A percentile compares a stretch with the other conserved stretches of the same genome.
Conservation (phyloP, 805 yeast species). For the Torulaspora delbrueckii region DNA sequence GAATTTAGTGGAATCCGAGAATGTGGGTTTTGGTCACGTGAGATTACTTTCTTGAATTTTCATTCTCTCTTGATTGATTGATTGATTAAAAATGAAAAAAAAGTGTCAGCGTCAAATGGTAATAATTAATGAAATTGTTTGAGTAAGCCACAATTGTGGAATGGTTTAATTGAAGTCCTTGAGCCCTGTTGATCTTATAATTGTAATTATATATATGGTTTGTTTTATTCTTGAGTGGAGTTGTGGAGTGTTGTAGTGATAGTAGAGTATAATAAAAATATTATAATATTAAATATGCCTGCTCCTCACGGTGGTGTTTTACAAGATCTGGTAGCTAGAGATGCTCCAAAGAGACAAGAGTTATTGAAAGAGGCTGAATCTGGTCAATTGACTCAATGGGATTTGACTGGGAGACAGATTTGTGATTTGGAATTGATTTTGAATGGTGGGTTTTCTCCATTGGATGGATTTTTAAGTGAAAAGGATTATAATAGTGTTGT, state of each 20-base stretch:
- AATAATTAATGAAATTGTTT: too few relatives aligned
- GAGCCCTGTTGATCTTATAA: too few relatives aligned
- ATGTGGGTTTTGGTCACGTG: conserved; percentile 1
- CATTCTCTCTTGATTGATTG: background rate
- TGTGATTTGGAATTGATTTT: conserved; percentile 90
- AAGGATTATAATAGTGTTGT: conserved; percentile 64
- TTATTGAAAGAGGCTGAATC: conserved; percentile 55
- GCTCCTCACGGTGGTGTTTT: conserved; percentile 90
- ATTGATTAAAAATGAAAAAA: too few relatives aligned
- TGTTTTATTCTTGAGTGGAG: too few relatives aligned
- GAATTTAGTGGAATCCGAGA: background rate
- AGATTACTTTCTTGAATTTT: background rate
- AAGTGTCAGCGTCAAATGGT: too few relatives aligned
- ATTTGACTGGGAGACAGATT: conserved; percentile 77
- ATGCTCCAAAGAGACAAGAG: conserved; percentile 51
- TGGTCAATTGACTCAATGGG: conserved; percentile 37
- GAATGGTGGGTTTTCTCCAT: conserved; percentile 91
- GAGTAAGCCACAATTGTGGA: conserved; percentile 7
- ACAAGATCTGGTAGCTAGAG: conserved; percentile 82
- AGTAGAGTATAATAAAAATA: too few relatives aligned
- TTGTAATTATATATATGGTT: background rate
- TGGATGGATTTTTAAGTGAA: conserved; percentile 59
- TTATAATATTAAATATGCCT: conserved; percentile 42
- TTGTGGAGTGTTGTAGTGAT: too few relatives aligned
- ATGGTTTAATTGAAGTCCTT: background rate